Evolutionary conservation across 805 yeast genomes (phyloP).

Genomic region (Torulaspora microellipsoides): DNA sequence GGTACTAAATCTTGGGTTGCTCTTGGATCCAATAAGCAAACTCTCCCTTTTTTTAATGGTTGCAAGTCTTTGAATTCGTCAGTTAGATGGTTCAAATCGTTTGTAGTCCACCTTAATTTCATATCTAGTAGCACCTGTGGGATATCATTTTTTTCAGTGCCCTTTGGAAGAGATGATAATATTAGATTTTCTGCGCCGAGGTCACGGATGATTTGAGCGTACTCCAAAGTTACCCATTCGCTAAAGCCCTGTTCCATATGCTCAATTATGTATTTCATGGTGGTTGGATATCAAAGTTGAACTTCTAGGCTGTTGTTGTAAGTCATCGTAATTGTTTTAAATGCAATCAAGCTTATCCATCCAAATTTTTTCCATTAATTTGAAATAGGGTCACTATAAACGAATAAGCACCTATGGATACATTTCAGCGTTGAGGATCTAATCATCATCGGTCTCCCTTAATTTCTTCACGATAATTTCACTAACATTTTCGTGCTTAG

Average conservation of each 20-base stretch:
- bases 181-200: slow-evolving; percentile 73
- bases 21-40: slow-evolving; percentile 86
- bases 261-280: slow-evolving; percentile 87
- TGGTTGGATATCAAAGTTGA: not conserved
- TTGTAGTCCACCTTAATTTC: slow-evolving; percentile 78
- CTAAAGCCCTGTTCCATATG: slow-evolving; percentile 98
- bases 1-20: slow-evolving; percentile 74
- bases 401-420: too few relatives aligned
- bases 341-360: too few relatives aligned
- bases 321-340: too few relatives aligned
- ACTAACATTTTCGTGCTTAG: slow-evolving; percentile 2
- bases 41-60: slow-evolving; percentile 43
- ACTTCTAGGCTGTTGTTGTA: too few relatives aligned
- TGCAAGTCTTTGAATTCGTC: slow-evolving; percentile 41
- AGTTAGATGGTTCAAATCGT: slow-evolving; percentile 53
- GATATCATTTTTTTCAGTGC: slow-evolving; percentile 56
- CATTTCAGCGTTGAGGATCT: too few relatives aligned
- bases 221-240: slow-evolving; percentile 91
- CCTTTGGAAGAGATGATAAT: slow-evolving; percentile 68
- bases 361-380: not conserved
- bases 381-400: not conserved
- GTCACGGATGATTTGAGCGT: slow-evolving; percentile 74
- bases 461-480: slow-evolving; percentile 4
- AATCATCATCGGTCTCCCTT: not conserved
- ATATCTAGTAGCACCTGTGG: slow-evolving; percentile 55